A percentile compares a stretch with the other conserved stretches of the same genome.
phyloP scores from a whole-genome alignment of 179 eudicot genomes.

The Spinacia oleracea region DNA sequence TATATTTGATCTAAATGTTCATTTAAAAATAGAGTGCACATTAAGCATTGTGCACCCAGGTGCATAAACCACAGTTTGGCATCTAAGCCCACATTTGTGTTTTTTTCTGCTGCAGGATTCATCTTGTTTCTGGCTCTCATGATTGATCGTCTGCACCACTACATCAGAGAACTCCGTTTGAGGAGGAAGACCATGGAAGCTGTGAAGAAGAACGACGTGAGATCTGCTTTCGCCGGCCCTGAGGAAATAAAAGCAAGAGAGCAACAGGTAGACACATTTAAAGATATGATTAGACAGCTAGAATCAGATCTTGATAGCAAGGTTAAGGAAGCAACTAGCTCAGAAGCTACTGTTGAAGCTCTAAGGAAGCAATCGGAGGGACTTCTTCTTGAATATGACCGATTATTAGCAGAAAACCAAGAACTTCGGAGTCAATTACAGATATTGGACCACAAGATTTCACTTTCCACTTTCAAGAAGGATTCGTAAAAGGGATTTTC shows the following conservation, averaged over 20 bases:
- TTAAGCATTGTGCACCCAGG: too few relatives aligned
- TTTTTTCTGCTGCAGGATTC: conserved; percentile 34
- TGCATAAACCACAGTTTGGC: too few relatives aligned
- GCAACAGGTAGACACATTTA: conserved; percentile 38
- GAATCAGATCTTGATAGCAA: conserved; percentile 44
- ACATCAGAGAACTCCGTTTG: conserved; percentile 43
- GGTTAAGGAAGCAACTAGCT: conserved; percentile 36
- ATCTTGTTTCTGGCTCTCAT: conserved; percentile 48
- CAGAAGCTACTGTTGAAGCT: conserved; percentile 40
- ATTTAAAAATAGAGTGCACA: too few relatives aligned
- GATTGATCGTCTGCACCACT: conserved; percentile 48
- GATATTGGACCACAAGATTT: conserved; percentile 40
- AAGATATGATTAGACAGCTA: conserved; percentile 39
- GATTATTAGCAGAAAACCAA: conserved; percentile 51
- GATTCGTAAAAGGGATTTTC: conserved; percentile 31
- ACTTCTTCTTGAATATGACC: conserved; percentile 46
- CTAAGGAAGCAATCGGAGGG: conserved; percentile 51
- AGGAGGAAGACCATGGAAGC: conserved; percentile 40
- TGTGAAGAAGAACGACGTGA: conserved; percentile 29
- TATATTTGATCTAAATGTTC: too few relatives aligned
- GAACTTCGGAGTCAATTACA: conserved; percentile 41
- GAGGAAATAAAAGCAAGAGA: conserved; percentile 41
- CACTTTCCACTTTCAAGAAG: conserved; percentile 50
- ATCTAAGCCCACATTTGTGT: conserved; percentile 11
- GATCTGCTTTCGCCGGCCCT: conserved; percentile 37